phyloP scores from a whole-genome alignment of 208 protist genomes.

The Crithidia thermophila region DNA sequence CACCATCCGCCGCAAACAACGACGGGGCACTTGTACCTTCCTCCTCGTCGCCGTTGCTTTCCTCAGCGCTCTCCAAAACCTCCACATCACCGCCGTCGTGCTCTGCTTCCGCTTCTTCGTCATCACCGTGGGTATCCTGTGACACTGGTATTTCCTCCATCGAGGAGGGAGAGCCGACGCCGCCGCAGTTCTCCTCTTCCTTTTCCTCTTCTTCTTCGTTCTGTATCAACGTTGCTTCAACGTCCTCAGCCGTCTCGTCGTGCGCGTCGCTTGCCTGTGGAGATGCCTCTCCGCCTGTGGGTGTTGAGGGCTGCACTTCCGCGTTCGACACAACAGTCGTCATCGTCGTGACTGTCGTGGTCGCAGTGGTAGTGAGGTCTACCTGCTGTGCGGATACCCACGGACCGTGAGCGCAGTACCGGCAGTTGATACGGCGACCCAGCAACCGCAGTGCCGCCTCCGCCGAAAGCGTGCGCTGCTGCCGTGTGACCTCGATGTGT shows the following conservation, averaged over 20 bases:
- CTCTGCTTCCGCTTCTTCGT: too few relatives aligned
- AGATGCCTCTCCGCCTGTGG: too few relatives aligned
- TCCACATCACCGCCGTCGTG: too few relatives aligned
- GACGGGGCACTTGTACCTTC: too few relatives aligned
- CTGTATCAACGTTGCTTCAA: background rate
- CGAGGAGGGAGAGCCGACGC: too few relatives aligned
- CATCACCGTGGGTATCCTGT: background rate
- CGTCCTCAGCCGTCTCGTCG: background rate
- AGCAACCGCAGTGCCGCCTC: slow-evolving; percentile 3
- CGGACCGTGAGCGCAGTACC: slow-evolving; percentile 21
- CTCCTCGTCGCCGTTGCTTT: too few relatives aligned
- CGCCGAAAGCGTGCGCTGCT: slow-evolving; percentile 2
- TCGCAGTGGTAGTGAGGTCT: slow-evolving; percentile 16
- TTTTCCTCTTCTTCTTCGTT: background rate
- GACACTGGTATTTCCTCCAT: too few relatives aligned
- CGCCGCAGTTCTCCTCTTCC: too few relatives aligned
- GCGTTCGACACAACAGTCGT: too few relatives aligned
- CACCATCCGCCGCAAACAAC: too few relatives aligned
- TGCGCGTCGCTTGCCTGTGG: background rate
- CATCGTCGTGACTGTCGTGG: slow-evolving; percentile 3
- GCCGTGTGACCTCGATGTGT: slow-evolving; percentile 5
- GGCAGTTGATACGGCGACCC: slow-evolving; percentile 19
- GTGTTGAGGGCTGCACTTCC: too few relatives aligned
- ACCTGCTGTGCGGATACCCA: slow-evolving; percentile 2
- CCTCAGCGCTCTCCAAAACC: too few relatives aligned